Evolutionary conservation across 2,329 filamentous ascomycete species (phyloP).

Genomic region (Aspergillus awamori): DNA sequence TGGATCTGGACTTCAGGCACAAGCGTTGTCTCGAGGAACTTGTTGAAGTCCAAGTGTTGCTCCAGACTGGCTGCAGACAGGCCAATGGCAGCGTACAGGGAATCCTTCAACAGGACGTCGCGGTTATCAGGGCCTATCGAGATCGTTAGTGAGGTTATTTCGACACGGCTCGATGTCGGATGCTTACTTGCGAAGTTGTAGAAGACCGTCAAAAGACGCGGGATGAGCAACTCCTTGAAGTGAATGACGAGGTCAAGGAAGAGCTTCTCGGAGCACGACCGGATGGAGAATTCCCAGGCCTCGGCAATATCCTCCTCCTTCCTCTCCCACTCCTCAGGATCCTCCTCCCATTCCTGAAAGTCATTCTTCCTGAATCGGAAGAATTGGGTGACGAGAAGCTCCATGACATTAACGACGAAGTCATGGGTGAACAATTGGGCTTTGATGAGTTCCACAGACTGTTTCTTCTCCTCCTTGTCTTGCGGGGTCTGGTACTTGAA

Average conservation of each 20-base stretch:
- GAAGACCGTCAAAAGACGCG: conserved; percentile 82
- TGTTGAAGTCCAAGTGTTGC: conserved; percentile 78
- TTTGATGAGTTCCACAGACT: conserved; percentile 71
- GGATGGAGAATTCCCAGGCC: conserved; percentile 88
- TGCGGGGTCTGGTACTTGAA: conserved; percentile 80
- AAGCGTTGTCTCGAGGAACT: conserved; percentile 73
- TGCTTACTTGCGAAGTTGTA: conserved; percentile 69
- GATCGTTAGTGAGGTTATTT: conserved; percentile 20
- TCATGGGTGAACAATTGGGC: conserved; percentile 73
- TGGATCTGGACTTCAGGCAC: conserved; percentile 75
- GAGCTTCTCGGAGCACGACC: conserved; percentile 89
- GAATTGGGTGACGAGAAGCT: conserved; percentile 80
- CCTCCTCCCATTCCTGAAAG: conserved; percentile 88
- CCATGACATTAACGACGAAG: conserved; percentile 79
- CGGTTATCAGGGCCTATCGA: conserved; percentile 57
- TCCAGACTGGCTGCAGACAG: conserved; percentile 77
- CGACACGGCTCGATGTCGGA: not conserved
- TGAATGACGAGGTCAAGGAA: conserved; percentile 89
- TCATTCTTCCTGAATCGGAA: conserved; percentile 86
- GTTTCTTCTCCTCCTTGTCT: conserved; percentile 73
- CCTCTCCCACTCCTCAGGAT: conserved; percentile 93
- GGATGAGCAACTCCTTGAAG: conserved; percentile 79
- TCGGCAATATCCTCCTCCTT: conserved; percentile 82
- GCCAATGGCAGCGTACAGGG: conserved; percentile 90
- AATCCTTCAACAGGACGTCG: conserved; percentile 85